These are phyloP conservation scores for Aspergillus incahuasiensis DNA, from an alignment of 495 filamentous ascomycete genomes.

Conservation along the genomic window DNA sequence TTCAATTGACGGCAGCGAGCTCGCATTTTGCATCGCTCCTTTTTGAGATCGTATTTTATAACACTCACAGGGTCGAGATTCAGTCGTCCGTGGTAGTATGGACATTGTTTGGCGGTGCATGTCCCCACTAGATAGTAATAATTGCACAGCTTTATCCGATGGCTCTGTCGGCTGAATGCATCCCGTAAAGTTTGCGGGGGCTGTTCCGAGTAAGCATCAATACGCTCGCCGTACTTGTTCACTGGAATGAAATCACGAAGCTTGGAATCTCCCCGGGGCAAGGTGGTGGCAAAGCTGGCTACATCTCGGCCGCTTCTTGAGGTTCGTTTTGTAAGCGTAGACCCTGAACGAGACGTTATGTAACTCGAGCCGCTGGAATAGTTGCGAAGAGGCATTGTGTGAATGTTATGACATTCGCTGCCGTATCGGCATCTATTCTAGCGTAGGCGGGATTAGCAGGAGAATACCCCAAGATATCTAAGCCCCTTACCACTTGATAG, in stretches of 20 bases:
- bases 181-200: constrained; percentile 28
- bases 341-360: background rate
- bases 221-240: constrained; percentile 40
- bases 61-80: constrained; percentile 28
- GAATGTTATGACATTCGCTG: constrained; percentile 34
- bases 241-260: constrained; percentile 35
- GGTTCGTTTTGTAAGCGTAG: background rate
- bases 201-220: constrained; percentile 34
- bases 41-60: constrained; percentile 36
- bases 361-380: constrained; percentile 18
- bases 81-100: constrained; percentile 36
- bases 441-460: too few species aligned
- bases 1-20: constrained; percentile 34
- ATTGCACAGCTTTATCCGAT: constrained; percentile 39
- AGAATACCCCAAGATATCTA: too few species aligned
- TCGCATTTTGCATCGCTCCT: constrained; percentile 32
- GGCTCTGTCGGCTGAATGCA: constrained; percentile 28
- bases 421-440: constrained; percentile 44
- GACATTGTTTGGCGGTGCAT: constrained; percentile 34
- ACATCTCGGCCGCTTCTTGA: constrained; percentile 20
- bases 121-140: constrained; percentile 38
- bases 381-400: constrained; percentile 29
- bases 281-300: constrained; percentile 21
- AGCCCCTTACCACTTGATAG: constrained; percentile 32
- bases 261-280: constrained; percentile 23